phyloP scores from a whole-genome alignment of 2,329 filamentous ascomycete species.

The Paracorniculantispora psalliotae region DNA sequence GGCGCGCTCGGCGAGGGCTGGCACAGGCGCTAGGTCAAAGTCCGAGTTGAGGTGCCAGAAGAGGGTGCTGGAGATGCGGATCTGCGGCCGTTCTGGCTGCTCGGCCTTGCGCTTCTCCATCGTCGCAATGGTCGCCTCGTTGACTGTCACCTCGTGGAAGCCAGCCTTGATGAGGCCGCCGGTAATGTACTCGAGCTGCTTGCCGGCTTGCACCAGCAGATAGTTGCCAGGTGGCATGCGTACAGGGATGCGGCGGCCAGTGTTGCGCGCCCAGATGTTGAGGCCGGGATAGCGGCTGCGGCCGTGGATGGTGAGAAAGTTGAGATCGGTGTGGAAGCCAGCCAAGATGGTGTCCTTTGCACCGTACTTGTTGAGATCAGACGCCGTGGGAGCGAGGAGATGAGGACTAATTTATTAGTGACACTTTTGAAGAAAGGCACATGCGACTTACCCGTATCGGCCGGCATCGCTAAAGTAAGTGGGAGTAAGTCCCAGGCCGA shows the following conservation, averaged over 20 bases:
- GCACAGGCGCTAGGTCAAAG: slow-evolving; percentile 49
- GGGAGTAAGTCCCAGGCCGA: slow-evolving; percentile 49
- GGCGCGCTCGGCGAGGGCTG: slow-evolving; percentile 41
- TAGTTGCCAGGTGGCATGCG: slow-evolving; percentile 54
- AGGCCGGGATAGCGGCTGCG: slow-evolving; percentile 58
- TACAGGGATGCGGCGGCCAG: slow-evolving; percentile 52
- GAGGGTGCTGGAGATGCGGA: slow-evolving; percentile 56
- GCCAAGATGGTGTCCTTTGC: slow-evolving; percentile 53
- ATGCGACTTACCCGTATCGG: slow-evolving; percentile 44
- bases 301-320: slow-evolving; percentile 61
- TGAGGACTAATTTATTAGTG: slow-evolving; percentile 41
- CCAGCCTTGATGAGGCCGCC: slow-evolving; percentile 58
- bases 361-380: slow-evolving; percentile 51
- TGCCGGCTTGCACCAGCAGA: slow-evolving; percentile 57
- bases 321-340: slow-evolving; percentile 60
- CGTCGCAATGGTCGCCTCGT: slow-evolving; percentile 44
- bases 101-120: slow-evolving; percentile 38
- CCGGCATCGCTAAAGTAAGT: slow-evolving; percentile 51
- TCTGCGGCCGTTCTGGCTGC: slow-evolving; percentile 44
- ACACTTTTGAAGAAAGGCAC: neutral
- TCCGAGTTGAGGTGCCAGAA: slow-evolving; percentile 59
- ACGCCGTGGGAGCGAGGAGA: slow-evolving; percentile 56
- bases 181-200: slow-evolving; percentile 58
- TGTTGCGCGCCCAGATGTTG: slow-evolving; percentile 61
- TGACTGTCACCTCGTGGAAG: slow-evolving; percentile 58